These are phyloP conservation scores for Arthrobotrys entomopaga DNA, from an alignment of 2,329 filamentous ascomycete species.

Conservation along the genomic window DNA sequence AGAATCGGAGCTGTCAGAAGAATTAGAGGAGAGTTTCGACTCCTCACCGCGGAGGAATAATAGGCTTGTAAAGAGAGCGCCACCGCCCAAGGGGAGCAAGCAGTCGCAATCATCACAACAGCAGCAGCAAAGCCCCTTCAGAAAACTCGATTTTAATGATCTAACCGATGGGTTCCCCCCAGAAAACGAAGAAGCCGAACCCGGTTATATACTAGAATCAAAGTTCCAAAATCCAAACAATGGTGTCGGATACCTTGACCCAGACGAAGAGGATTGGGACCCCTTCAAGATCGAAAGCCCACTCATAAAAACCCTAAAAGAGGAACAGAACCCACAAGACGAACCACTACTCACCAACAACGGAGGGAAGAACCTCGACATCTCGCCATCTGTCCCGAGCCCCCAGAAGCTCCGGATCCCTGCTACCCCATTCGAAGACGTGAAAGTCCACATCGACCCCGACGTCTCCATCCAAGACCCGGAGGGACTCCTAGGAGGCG, in stretches of 20 bases:
- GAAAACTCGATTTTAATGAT: background rate
- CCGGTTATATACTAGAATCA: too few species aligned
- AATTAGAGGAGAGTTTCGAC: too few species aligned
- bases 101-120: too few species aligned
- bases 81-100: too few species aligned
- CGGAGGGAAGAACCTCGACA: background rate
- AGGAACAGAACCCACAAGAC: too few species aligned
- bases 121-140: too few species aligned
- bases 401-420: background rate
- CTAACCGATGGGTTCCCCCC: background rate
- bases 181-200: too few species aligned
- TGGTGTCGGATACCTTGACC: too few species aligned
- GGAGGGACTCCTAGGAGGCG: background rate
- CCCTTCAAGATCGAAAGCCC: background rate
- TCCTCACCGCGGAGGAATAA: too few species aligned
- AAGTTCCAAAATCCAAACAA: too few species aligned
- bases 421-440: conserved; percentile 5
- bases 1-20: background rate
- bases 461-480: conserved; percentile 23
- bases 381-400: background rate
- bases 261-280: conserved; percentile 9
- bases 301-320: too few species aligned
- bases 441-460: background rate
- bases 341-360: background rate
- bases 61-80: too few species aligned